These are phyloP conservation scores for Suillus subaureus DNA, from an alignment of 768 basidiomycete species.

Conservation along the genomic window DNA sequence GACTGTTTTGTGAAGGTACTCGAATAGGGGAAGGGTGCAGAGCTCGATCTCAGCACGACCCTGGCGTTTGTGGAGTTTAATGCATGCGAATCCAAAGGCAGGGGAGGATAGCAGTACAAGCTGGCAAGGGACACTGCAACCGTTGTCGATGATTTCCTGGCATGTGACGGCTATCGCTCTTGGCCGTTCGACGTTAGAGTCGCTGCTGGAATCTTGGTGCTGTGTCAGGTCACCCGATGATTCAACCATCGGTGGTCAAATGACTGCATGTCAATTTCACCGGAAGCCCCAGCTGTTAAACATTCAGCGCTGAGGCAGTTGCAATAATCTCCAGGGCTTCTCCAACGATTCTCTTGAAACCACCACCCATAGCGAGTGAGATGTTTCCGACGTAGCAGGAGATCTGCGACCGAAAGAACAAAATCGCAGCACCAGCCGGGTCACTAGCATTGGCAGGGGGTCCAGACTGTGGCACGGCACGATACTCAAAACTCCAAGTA, in stretches of 20 bases:
- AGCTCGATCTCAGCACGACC: neutral
- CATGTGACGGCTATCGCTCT: neutral
- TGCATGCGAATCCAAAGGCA: neutral
- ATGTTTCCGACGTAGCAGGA: neutral
- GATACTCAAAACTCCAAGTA: neutral
- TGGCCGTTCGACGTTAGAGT: neutral
- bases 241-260: neutral
- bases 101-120: neutral
- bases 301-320: neutral
- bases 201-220: neutral
- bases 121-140: neutral
- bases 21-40: neutral
- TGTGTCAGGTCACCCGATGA: neutral
- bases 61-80: neutral
- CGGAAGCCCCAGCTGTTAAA: neutral
- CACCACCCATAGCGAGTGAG: neutral
- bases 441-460: neutral
- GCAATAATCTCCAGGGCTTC: neutral
- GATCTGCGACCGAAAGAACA: neutral
- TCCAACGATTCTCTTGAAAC: neutral
- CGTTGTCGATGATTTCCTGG: neutral
- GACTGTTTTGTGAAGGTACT: neutral
- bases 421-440: neutral
- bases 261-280: neutral
- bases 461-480: no score